Evolutionary conservation across 345 rosid genomes (phyloP), one percentile per base, ranked within the genome.

Genomic region (Hibiscus tridactylites): DNA sequence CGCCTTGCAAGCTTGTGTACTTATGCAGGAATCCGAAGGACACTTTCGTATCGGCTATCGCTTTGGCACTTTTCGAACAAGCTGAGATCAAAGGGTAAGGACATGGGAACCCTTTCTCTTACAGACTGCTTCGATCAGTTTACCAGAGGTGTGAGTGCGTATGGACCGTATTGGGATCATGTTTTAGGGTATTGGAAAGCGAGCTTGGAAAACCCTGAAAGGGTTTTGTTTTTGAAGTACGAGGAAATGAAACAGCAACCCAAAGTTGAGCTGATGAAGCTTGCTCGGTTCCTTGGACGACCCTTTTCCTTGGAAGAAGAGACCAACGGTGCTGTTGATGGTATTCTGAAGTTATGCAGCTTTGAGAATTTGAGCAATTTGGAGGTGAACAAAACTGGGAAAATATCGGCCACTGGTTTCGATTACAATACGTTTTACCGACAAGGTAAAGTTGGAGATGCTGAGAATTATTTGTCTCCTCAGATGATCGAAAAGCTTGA

Each of bases 111-210:
- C 0, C 73, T 54, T 54, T 73, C 83, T 0, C 73, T 88, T 0
- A 85, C 77, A 62, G 82, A 83, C 3, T 42, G 76, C 17, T 85
- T 88, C 4, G 80, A 85, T 15, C 80, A 74, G 56, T 85, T 88
- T 16, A 78, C 81, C 73, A 73, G 75, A 37, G 91, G 94, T 2
- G 80, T 78, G 79, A 24, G 75, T 42, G 29, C 74, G 52, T 81
- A 46, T 13, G 94, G 94, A 31, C 90, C 94, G 0, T 85, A 72
- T 37, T 89, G 94, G 91, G 91, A 89, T 33, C 90, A 85, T 58
- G 83, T 81, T 5, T 66, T 84, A 62, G 75, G 78, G 24, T 87
- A 85, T 31, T 86, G 91, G 91, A 81, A 75, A 71, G 83, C 62
- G 17, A 84, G 89, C 74, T 65, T 84, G 52, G 87, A 88, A 66